Evolutionary conservation across 2,329 filamentous ascomycete genomes (phyloP), one percentile per base, ranked within the genome.

Genomic region (Aspergillus ibericus): DNA sequence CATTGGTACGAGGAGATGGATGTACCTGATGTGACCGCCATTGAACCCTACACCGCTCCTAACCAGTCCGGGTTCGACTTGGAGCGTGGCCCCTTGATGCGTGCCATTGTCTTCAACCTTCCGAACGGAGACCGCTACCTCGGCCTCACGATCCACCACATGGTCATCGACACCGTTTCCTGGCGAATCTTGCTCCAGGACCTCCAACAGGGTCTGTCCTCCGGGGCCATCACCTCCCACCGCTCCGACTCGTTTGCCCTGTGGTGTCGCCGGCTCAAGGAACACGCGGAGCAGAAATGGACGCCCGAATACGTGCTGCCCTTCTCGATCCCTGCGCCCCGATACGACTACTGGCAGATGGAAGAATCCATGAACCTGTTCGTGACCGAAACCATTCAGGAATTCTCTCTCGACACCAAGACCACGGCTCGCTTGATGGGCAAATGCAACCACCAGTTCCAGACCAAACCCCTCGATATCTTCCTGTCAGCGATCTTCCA

Each of bases 361-460:
- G 35, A 22, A 1, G 50, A 40, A 5, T 10, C 95, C 0, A 96
- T 96, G 69, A 84, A 91, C 75, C 25, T 48, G 5, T 48, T 48
- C 25, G 25, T 48, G 15, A 48, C 44, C 25, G 44, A 48, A 48
- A 78, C 1, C 67, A 75, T 38, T 6, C 34, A 40, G 34, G 34
- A 53, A 5, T 38, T 40, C 10, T 22, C 35, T 13, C 50, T 40
- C 4, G 50, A 53, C 34, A 53, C 34, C 13, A 20, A 38, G 9
- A 42, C 51, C 9, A 40, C 51, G 5, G 12, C 50, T 4, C 32
- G 51, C 2, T 46, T 69, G 20, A 35, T 69, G 16, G 42, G n/a
- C 9, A 29, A 34, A 12, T 50, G 35, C 12, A 60, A 60, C 54
- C 53, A 52, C 13, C 9, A 55, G 2, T 40, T 68, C 1, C 27